Percentiles rank a stretch among this genome's conserved stretches.
Evolutionary conservation across 495 filamentous ascomycete species (phyloP).

Genomic region (Chaetomium cochliodes): DNA sequence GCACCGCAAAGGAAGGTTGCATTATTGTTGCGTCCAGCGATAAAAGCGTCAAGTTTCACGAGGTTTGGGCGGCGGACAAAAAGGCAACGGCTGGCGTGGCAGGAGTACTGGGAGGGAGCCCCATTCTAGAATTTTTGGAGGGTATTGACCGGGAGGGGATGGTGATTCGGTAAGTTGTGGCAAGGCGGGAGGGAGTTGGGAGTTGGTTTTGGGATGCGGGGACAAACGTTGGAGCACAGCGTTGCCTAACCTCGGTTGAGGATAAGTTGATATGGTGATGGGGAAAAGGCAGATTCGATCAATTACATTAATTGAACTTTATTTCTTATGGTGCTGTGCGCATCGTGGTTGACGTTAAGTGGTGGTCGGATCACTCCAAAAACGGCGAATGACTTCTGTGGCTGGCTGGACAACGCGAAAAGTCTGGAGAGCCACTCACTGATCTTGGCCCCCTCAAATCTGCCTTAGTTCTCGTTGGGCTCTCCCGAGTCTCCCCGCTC

Average conservation of each 20-base stretch:
- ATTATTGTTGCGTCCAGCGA: constrained; percentile 94
- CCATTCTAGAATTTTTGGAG: constrained; percentile 81
- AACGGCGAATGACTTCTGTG: no score
- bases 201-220: background rate
- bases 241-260: constrained; percentile 11
- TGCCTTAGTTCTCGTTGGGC: no score
- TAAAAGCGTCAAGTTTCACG: constrained; percentile 92
- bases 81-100: constrained; percentile 55
- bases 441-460: no score
- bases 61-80: constrained; percentile 75
- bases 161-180: constrained; percentile 50
- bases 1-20: constrained; percentile 79
- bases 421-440: no score
- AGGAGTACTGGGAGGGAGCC: constrained; percentile 79
- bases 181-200: background rate
- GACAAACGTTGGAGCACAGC: constrained; percentile 2
- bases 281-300: background rate
- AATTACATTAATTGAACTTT: constrained; percentile 12
- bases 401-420: no score
- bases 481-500: no score
- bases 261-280: background rate
- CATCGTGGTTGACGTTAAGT: background rate
- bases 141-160: constrained; percentile 77
- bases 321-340: background rate
- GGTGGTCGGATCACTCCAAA: no score